phyloP scores from a whole-genome alignment of 139 green algal genomes.

The Asterochloris erici region DNA sequence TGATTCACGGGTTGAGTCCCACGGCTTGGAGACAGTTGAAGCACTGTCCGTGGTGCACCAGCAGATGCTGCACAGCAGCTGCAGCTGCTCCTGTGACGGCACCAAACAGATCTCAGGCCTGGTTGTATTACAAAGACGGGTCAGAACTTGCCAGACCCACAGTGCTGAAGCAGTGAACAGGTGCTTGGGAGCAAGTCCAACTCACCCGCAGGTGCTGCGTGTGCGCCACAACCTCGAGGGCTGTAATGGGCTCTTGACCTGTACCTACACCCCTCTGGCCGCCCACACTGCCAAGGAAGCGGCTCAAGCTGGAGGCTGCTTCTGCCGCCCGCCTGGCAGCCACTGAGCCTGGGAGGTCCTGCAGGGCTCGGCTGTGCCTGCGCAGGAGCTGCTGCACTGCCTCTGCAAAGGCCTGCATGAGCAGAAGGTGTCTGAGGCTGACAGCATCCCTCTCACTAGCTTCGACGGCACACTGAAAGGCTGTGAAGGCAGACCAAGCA shows the following conservation, averaged over 20 bases:
- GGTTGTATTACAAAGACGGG: not conserved
- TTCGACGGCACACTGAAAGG: not conserved
- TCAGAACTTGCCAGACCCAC: not conserved
- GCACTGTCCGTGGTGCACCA: too few species aligned
- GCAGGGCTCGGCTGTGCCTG: not conserved
- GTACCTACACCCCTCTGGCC: not conserved
- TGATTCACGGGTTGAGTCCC: too few species aligned
- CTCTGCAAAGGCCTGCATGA: conserved; percentile 3
- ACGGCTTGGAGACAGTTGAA: not conserved
- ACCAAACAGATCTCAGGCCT: not conserved
- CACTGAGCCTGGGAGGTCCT: not conserved
- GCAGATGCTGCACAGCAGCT: not conserved
- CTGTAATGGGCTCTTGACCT: not conserved
- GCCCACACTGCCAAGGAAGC: not conserved
- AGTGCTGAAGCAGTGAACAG: not conserved
- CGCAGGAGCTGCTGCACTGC: not conserved
- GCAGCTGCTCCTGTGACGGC: not conserved
- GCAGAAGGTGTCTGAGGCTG: not conserved
- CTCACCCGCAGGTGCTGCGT: not conserved
- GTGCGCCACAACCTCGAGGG: not conserved
- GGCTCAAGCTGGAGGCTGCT: not conserved
- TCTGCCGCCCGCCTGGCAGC: not conserved
- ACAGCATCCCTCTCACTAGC: not conserved
- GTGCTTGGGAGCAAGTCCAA: too few species aligned
- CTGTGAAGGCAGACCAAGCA: not conserved